A percentile compares a stretch with the other conserved stretches of the same genome.
Evolutionary conservation across 306 rosid species (phyloP).

Genomic region (Boehmeria nivea): DNA sequence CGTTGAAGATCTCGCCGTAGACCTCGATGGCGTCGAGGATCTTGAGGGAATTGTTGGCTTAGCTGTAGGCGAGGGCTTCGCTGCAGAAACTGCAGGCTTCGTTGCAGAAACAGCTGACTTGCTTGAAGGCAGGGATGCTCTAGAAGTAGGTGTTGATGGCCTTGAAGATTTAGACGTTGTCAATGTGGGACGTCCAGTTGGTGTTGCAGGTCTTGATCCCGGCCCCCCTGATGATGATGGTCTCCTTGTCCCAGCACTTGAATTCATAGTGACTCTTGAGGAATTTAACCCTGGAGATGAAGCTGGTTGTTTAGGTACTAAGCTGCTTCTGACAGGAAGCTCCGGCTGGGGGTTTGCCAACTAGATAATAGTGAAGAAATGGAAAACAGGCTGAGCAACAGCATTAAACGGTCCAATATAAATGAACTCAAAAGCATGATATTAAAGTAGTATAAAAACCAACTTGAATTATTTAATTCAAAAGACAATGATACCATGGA

Average conservation of each 20-base stretch:
- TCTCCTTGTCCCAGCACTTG: slow-evolving; percentile 60
- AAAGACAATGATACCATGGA: too few relatives aligned
- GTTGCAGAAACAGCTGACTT: slow-evolving; percentile 38
- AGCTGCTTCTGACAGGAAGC: slow-evolving; percentile 49
- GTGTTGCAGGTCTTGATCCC: slow-evolving; percentile 83
- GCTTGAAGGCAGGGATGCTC: slow-evolving; percentile 50
- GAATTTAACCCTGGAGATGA: slow-evolving; percentile 70
- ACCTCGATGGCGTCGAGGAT: slow-evolving; percentile 83
- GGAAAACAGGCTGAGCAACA: slow-evolving; percentile 23
- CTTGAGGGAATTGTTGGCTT: slow-evolving; percentile 54
- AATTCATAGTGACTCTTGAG: slow-evolving; percentile 42
- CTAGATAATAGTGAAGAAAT: slow-evolving; percentile 47
- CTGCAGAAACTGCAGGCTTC: slow-evolving; percentile 44
- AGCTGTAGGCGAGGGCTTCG: slow-evolving; percentile 29
- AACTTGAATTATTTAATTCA: too few relatives aligned
- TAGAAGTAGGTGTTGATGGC: slow-evolving; percentile 85
- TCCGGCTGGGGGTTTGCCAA: slow-evolving; percentile 72
- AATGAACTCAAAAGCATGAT: too few relatives aligned
- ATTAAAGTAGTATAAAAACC: too few relatives aligned
- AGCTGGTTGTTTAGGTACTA: slow-evolving; percentile 53
- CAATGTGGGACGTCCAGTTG: slow-evolving; percentile 70
- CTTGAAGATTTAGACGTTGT: slow-evolving; percentile 60
- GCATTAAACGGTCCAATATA: too few relatives aligned
- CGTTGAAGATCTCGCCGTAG: slow-evolving; percentile 75
- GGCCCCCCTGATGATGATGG: slow-evolving; percentile 91